Conservation (phyloP, 2,329 filamentous ascomycete genomes). For the Fonsecaea erecta region DNA sequence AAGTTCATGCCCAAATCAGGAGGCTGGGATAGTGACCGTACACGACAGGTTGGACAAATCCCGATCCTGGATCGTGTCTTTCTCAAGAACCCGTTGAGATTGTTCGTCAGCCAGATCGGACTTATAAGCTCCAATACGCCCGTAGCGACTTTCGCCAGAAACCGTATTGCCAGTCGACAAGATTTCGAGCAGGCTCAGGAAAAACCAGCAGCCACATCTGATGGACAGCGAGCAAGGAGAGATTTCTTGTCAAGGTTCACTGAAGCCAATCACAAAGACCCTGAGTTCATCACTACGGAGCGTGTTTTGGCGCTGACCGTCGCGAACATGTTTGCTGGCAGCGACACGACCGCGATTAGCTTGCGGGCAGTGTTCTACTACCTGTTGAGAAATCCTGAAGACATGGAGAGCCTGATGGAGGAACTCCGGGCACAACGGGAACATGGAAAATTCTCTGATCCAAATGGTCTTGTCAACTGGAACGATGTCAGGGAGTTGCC, state of each 20-base stretch:
- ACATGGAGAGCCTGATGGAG: conserved; percentile 18
- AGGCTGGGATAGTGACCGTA: conserved; percentile 7
- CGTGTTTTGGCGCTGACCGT: conserved; percentile 26
- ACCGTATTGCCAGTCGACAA: conserved; percentile 18
- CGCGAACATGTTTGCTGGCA: conserved; percentile 64
- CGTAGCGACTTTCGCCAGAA: conserved; percentile 23
- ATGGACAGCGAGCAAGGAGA: conserved; percentile 12
- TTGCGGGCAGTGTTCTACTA: conserved; percentile 74
- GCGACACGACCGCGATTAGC: conserved; percentile 77
- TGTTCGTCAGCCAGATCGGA: conserved; percentile 21
- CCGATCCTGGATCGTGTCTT: conserved; percentile 42
- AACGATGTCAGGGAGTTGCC: conserved; percentile 40
- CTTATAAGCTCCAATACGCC: conserved; percentile 22
- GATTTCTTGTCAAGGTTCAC: conserved; percentile 41
- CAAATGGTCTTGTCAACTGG: conserved; percentile 53
- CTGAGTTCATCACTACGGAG: conserved; percentile 25
- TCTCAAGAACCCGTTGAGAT: conserved; percentile 28
- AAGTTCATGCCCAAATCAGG: conserved; percentile 6
- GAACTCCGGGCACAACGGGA: conserved; percentile 46
- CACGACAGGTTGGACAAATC: conserved; percentile 39
- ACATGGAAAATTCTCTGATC: not conserved
- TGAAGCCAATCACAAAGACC: conserved; percentile 36
- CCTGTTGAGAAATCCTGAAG: conserved; percentile 65
- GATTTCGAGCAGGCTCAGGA: conserved; percentile 9
- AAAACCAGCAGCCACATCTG: not conserved